phyloP scores from a whole-genome alignment of 371 early-diverging fungal species.

The Coemansia sp. region DNA sequence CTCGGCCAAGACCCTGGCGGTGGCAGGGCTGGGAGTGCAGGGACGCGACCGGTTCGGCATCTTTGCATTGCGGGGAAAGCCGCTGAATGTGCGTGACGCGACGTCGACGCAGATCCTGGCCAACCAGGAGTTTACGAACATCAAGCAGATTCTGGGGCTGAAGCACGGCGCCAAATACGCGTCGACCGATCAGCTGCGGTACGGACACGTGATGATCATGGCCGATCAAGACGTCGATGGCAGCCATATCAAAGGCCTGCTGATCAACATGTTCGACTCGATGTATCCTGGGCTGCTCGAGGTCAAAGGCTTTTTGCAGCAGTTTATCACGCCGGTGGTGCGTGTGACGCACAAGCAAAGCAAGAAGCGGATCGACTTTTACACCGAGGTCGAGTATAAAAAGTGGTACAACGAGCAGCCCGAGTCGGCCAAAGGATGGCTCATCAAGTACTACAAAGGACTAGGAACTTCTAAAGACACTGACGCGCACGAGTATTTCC shows the following conservation, averaged over 20 bases:
- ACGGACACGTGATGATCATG: conserved; percentile 99
- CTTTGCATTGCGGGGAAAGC: conserved; percentile 98
- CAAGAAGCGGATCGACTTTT: conserved; percentile 75
- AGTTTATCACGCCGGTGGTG: conserved; percentile 99
- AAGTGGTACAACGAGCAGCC: conserved; percentile 75
- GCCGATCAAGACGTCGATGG: conserved; percentile 99
- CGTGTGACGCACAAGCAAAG: conserved; percentile 69
- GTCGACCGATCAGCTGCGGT: conserved; percentile 78
- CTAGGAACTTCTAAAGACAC: conserved; percentile 92
- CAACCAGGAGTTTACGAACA: conserved; percentile 89
- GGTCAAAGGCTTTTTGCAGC: conserved; percentile 93
- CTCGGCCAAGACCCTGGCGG: conserved; percentile 97
- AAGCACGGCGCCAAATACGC: conserved; percentile 89
- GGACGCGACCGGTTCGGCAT: conserved; percentile 98
- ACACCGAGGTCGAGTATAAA: conserved; percentile 97
- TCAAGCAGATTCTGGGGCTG: conserved; percentile 98
- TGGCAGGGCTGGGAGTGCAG: conserved; percentile 91
- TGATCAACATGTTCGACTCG: conserved; percentile 98
- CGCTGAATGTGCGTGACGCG: conserved; percentile 98
- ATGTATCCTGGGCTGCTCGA: conserved; percentile 96
- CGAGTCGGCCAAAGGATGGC: conserved; percentile 73
- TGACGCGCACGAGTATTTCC: conserved; percentile 98
- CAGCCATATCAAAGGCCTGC: conserved; percentile 98
- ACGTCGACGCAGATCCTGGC: conserved; percentile 72
- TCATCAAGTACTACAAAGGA: conserved; percentile 99